phyloP scores from a whole-genome alignment of 768 basidiomycete genomes.

The Termitomyces sp. region DNA sequence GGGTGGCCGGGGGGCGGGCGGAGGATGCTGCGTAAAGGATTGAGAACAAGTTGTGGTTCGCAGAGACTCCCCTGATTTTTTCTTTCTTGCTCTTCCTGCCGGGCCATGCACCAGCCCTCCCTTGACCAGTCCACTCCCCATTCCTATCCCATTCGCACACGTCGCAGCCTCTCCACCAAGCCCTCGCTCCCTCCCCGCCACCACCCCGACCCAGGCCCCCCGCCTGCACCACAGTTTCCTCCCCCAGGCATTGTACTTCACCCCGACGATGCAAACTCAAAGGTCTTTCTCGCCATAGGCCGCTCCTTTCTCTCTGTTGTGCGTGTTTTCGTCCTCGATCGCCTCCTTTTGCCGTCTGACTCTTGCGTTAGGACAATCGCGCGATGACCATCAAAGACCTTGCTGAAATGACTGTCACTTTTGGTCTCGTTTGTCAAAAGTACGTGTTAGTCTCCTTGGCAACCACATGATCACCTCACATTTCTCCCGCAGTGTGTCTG shows the following conservation, averaged over 20 bases:
- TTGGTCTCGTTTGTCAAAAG: constrained; percentile 74
- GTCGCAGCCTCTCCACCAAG: constrained; percentile 45
- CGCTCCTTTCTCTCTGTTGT: constrained; percentile 73
- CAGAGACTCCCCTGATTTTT: constrained; percentile 16
- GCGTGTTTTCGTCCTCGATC: constrained; percentile 24
- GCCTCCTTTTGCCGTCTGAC: constrained; percentile 11
- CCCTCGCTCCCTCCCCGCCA: constrained; percentile 48
- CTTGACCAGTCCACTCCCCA: constrained; percentile 17
- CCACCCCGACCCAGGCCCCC: constrained; percentile 26
- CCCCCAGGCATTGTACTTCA: constrained; percentile 63
- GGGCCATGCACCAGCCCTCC: constrained; percentile 8
- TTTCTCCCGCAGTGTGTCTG: constrained; percentile 49
- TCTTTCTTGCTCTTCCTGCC: constrained; percentile 19
- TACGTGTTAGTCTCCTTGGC: constrained; percentile 22
- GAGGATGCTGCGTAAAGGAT: constrained; percentile 13
- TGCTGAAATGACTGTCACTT: constrained; percentile 60
- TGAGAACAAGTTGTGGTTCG: constrained; percentile 4
- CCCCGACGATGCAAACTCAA: constrained; percentile 66
- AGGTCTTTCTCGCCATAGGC: constrained; percentile 69
- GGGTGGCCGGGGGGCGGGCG: constrained; percentile 6
- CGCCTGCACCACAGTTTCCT: constrained; percentile 42
- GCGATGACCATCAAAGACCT: constrained; percentile 87
- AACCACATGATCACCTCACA: not conserved
- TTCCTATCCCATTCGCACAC: constrained; percentile 50
- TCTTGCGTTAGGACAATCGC: constrained; percentile 63